A percentile compares a stretch with the other conserved stretches of the same genome.
Conservation (phyloP, 108 stramenopile genomes). For the Aurantiochytrium sp. region DNA sequence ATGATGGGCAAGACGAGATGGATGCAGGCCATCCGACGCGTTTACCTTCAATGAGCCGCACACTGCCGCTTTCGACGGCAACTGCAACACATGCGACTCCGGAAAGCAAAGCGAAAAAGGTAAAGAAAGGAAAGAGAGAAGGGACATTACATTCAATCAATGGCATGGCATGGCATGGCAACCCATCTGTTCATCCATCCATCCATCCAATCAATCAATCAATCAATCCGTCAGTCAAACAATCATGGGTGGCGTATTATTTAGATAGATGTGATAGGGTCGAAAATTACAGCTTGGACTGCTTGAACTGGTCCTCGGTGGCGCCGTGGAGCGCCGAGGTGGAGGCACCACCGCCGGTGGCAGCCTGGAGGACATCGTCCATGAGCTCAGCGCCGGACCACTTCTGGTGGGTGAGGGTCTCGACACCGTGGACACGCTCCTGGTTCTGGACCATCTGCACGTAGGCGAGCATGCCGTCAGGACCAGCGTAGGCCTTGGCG, state of each 20-base stretch:
- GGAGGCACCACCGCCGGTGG: conserved; percentile 73
- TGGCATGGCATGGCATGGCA: too few relatives aligned
- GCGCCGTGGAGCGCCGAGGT: conserved; percentile 89
- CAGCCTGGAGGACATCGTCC: conserved; percentile 78
- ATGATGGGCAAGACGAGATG: too few relatives aligned
- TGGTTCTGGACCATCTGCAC: conserved; percentile 82
- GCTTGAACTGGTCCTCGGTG: conserved; percentile 72
- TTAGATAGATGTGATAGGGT: not conserved
- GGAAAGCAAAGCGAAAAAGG: too few relatives aligned
- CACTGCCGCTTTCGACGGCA: too few relatives aligned
- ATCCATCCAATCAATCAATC: too few relatives aligned
- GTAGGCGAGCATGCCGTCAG: conserved; percentile 80
- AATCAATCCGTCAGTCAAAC: too few relatives aligned
- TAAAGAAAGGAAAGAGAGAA: too few relatives aligned
- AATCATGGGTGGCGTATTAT: not conserved
- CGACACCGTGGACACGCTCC: conserved; percentile 74
- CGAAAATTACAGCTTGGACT: not conserved
- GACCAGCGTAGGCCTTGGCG: conserved; percentile 70
- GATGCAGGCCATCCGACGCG: too few relatives aligned
- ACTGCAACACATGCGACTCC: too few relatives aligned
- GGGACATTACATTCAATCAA: too few relatives aligned
- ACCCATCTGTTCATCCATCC: too few relatives aligned
- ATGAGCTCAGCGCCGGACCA: conserved; percentile 92
- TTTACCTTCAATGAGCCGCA: too few relatives aligned
- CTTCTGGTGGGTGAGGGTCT: conserved; percentile 81